Conservation (phyloP, 139 green algal species). For the Picochlorum sp. region DNA sequence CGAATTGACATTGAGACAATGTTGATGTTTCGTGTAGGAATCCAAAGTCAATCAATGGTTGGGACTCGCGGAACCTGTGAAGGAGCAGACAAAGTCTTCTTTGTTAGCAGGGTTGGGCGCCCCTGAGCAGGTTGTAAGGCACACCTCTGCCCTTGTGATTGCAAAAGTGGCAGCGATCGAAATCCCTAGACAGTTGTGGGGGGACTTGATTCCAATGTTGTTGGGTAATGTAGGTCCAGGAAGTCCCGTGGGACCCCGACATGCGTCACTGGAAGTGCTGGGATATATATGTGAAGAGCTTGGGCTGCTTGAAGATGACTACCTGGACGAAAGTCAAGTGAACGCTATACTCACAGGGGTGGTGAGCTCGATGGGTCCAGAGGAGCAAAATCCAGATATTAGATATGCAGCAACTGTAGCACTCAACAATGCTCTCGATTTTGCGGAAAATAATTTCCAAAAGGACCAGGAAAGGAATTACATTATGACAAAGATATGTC, state of each 20-base stretch:
- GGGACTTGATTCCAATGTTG: slow-evolving; percentile 63
- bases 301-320: slow-evolving; percentile 53
- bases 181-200: slow-evolving; percentile 71
- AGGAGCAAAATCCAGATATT: slow-evolving; percentile 65
- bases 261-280: slow-evolving; percentile 79
- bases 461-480: slow-evolving; percentile 88
- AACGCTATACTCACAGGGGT: slow-evolving; percentile 94
- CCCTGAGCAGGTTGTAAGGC: slow-evolving; percentile 23
- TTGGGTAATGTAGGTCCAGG: slow-evolving; percentile 36
- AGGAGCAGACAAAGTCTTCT: slow-evolving; percentile 59
- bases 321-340: slow-evolving; percentile 69
- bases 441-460: slow-evolving; percentile 91
- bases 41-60: slow-evolving; percentile 63
- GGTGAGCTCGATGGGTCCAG: slow-evolving; percentile 74
- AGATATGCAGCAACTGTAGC: slow-evolving; percentile 79
- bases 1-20: neutral
- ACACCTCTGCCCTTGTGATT: slow-evolving; percentile 78
- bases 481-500: slow-evolving; percentile 88
- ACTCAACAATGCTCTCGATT: slow-evolving; percentile 89
- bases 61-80: slow-evolving; percentile 41
- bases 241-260: slow-evolving; percentile 39
- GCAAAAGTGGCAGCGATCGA: slow-evolving; percentile 92
- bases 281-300: slow-evolving; percentile 97
- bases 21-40: slow-evolving; percentile 19
- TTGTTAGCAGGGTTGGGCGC: slow-evolving; percentile 66